phyloP scores from a whole-genome alignment of 2,329 filamentous ascomycete genomes.

The Pleurostoma richardsiae region DNA sequence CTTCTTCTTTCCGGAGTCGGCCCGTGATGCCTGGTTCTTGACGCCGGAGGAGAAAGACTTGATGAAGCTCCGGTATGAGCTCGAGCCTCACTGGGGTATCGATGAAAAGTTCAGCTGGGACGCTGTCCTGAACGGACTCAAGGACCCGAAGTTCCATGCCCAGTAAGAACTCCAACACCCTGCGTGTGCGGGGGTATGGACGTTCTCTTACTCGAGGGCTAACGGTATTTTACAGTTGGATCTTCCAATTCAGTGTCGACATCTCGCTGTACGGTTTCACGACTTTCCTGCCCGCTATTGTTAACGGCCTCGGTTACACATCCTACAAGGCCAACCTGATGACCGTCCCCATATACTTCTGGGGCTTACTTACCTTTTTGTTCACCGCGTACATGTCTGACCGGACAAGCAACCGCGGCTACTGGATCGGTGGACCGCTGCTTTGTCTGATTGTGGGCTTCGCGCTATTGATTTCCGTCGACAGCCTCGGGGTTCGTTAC shows the following conservation, averaged over 20 bases:
- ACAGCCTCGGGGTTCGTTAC: conserved; percentile 19
- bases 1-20: conserved; percentile 18
- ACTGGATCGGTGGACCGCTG: conserved; percentile 16
- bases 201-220: conserved; percentile 20
- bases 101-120: conserved; percentile 19
- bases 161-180: conserved; percentile 26
- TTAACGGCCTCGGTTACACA: conserved; percentile 25
- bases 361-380: conserved; percentile 17
- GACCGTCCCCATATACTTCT: conserved; percentile 24
- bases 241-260: conserved; percentile 22
- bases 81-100: conserved; percentile 17
- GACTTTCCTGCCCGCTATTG: conserved; percentile 26
- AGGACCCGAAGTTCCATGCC: conserved; percentile 24
- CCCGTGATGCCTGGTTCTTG: conserved; percentile 21
- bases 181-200: conserved; percentile 3
- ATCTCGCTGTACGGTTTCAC: conserved; percentile 27
- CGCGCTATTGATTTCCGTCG: conserved; percentile 18
- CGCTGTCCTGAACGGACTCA: conserved; percentile 13
- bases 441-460: conserved; percentile 23
- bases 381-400: conserved; percentile 22
- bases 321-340: conserved; percentile 26
- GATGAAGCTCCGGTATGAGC: conserved; percentile 17
- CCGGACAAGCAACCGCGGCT: conserved; percentile 14
- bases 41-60: conserved; percentile 16
- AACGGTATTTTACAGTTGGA: conserved; percentile 16